These are phyloP conservation scores for Quercus dentata DNA, from an alignment of 306 rosid species.

Conservation along the genomic window DNA sequence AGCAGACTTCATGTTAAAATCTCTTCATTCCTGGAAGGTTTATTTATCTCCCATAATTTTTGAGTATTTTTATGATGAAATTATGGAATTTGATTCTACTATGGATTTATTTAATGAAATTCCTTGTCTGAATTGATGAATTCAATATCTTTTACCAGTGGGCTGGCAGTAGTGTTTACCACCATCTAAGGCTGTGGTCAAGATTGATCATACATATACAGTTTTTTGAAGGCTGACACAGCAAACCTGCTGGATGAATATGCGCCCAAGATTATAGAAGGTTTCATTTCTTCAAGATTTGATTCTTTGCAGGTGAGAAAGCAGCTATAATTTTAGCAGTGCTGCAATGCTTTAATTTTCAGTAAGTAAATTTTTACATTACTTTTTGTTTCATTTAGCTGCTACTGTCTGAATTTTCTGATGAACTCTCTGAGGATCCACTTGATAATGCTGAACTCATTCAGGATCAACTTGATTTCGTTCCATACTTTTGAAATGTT, in stretches of 20 bases:
- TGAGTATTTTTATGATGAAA: constrained; percentile 2
- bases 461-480: constrained; percentile 96
- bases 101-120: constrained; percentile 25
- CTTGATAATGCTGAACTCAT: constrained; percentile 95
- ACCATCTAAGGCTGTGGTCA: constrained; percentile 91
- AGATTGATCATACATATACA: constrained; percentile 92
- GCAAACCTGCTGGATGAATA: constrained; percentile 95
- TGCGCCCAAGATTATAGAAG: constrained; percentile 93
- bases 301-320: constrained; percentile 79
- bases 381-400: constrained; percentile 18
- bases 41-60: constrained; percentile 15
- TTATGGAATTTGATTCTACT: constrained; percentile 1
- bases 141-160: constrained; percentile 50
- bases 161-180: constrained; percentile 83
- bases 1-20: constrained; percentile 85
- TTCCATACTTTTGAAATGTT: constrained; percentile 30
- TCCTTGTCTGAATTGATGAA: too few species aligned
- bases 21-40: constrained; percentile 79
- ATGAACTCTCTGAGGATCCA: constrained; percentile 93
- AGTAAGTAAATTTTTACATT: too few species aligned
- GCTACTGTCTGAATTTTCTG: constrained; percentile 74
- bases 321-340: background rate
- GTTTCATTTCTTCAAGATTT: constrained; percentile 90
- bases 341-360: too few species aligned
- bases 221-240: constrained; percentile 73